phyloP scores from a whole-genome alignment of 2,329 filamentous ascomycete species.

The Aspergillus carbonarius region DNA sequence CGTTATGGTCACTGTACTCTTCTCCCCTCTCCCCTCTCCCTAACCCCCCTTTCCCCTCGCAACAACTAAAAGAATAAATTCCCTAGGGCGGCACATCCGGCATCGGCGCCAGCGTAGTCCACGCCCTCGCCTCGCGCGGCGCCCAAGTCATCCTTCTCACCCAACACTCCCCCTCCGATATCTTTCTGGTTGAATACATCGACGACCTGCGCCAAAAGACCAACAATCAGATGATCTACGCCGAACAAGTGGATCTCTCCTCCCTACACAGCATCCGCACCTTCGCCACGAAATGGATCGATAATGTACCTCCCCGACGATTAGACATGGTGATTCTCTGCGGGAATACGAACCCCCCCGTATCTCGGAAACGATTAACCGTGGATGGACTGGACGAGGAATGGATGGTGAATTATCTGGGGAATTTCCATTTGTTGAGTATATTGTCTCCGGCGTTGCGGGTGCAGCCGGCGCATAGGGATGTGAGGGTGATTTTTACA shows the following conservation, averaged over 20 bases:
- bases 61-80: background rate
- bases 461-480: slow-evolving; percentile 88
- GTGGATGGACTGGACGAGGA: slow-evolving; percentile 80
- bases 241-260: slow-evolving; percentile 87
- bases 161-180: slow-evolving; percentile 74
- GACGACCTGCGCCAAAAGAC: slow-evolving; percentile 77
- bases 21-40: background rate
- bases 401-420: slow-evolving; percentile 93
- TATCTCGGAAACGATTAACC: slow-evolving; percentile 57
- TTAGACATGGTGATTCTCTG: slow-evolving; percentile 90
- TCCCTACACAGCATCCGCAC: slow-evolving; percentile 86
- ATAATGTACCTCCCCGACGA: slow-evolving; percentile 84
- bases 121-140: slow-evolving; percentile 73
- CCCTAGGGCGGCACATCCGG: slow-evolving; percentile 81
- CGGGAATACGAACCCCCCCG: slow-evolving; percentile 67
- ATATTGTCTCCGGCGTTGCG: slow-evolving; percentile 88
- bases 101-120: slow-evolving; percentile 75
- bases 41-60: background rate
- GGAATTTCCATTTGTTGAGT: slow-evolving; percentile 91
- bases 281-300: slow-evolving; percentile 97
- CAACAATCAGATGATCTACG: slow-evolving; percentile 85
- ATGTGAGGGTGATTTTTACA: slow-evolving; percentile 82
- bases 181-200: slow-evolving; percentile 89
- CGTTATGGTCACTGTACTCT: slow-evolving; percentile 81
- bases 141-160: slow-evolving; percentile 91